These are phyloP conservation scores for Penicillium carneum DNA, from an alignment of 2,329 filamentous ascomycete species.

Conservation along the genomic window DNA sequence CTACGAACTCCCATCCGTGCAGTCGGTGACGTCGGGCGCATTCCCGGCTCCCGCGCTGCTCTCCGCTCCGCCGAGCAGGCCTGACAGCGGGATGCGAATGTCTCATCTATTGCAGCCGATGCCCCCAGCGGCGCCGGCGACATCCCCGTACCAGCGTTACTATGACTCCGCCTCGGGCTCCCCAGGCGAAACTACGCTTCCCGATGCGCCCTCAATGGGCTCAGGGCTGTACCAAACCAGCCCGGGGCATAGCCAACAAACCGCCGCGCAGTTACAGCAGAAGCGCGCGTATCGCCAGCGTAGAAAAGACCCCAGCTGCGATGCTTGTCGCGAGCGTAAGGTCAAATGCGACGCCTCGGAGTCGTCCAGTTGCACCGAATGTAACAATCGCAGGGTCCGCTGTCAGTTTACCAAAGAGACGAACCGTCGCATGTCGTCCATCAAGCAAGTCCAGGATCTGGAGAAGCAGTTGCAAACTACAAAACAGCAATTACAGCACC, in stretches of 20 bases:
- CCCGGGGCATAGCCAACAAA: conserved; percentile 59
- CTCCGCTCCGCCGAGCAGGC: conserved; percentile 50
- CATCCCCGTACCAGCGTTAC: conserved; percentile 46
- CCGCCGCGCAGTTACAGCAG: conserved; percentile 72
- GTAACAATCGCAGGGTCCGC: conserved; percentile 92
- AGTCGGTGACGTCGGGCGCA: conserved; percentile 46
- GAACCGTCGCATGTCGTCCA: conserved; percentile 97
- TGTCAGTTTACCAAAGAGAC: conserved; percentile 99
- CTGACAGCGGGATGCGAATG: conserved; percentile 52
- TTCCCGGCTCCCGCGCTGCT: conserved; percentile 43
- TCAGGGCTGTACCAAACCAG: conserved; percentile 45
- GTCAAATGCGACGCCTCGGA: conserved; percentile 94
- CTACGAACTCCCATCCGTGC: conserved; percentile 48
- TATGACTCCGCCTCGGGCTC: conserved; percentile 53
- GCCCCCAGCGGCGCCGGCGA: conserved; percentile 33
- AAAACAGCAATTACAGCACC: conserved; percentile 77
- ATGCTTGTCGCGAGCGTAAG: conserved; percentile 87
- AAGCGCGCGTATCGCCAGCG: conserved; percentile 94
- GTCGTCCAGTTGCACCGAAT: conserved; percentile 94
- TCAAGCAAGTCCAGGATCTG: conserved; percentile 97
- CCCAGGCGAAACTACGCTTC: conserved; percentile 48
- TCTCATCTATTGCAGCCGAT: conserved; percentile 52
- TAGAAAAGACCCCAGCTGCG: conserved; percentile 95
- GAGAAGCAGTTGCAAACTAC: conserved; percentile 87
- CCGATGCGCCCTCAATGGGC: conserved; percentile 48